Evolutionary conservation across 1,284 basidiomycete genomes (phyloP).

Genomic region (Cystobasidium pallidum): DNA sequence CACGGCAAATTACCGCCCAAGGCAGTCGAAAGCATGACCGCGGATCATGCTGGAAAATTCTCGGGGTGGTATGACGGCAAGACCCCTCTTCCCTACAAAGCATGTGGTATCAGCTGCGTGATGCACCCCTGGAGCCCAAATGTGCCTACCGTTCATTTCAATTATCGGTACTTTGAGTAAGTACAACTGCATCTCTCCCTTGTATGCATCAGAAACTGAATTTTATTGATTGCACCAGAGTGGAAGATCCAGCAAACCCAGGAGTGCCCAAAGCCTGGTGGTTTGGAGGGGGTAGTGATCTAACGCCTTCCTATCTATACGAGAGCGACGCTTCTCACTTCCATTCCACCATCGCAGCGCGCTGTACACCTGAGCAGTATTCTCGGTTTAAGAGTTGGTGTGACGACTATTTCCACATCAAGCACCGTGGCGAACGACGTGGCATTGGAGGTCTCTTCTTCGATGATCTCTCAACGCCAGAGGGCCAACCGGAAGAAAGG

Average conservation of each 20-base stretch:
- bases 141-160: conserved; percentile 73
- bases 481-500: conserved; percentile 59
- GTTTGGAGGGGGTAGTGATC: conserved; percentile 97
- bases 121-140: conserved; percentile 88
- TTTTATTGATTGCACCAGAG: conserved; percentile 19
- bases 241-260: conserved; percentile 48
- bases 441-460: conserved; percentile 97
- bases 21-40: conserved; percentile 91
- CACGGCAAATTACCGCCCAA: conserved; percentile 84
- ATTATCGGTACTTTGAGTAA: conserved; percentile 94
- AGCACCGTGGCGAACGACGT: conserved; percentile 86
- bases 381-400: conserved; percentile 91
- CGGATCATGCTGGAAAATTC: conserved; percentile 72
- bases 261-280: conserved; percentile 75
- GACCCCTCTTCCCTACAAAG: conserved; percentile 82
- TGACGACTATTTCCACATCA: conserved; percentile 93
- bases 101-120: conserved; percentile 86
- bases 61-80: conserved; percentile 63
- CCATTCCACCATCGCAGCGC: conserved; percentile 75
- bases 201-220: conserved; percentile 26
- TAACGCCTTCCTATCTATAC: conserved; percentile 92
- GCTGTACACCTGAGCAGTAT: conserved; percentile 72
- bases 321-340: conserved; percentile 86
- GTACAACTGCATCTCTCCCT: neutral
- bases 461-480: conserved; percentile 69